A percentile compares a stretch with the other conserved stretches of the same genome.
phyloP scores from a whole-genome alignment of 129 eudicot genomes.

The Flaveria ramosissima region DNA sequence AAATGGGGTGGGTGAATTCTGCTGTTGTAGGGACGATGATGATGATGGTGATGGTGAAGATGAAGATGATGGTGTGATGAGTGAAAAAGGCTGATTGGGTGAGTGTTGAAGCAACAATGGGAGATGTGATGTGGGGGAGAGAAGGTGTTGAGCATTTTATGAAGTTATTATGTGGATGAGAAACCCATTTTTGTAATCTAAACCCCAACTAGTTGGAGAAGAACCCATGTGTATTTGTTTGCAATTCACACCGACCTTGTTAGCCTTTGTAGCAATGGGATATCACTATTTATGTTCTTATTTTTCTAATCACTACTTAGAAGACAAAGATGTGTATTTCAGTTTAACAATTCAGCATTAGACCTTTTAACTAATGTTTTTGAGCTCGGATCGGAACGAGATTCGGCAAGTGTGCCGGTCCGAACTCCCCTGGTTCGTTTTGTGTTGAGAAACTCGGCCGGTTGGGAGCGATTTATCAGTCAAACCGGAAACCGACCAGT shows the following conservation, averaged over 20 bases:
- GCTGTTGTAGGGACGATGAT: not conserved
- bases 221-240: not conserved
- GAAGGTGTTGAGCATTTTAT: slow-evolving; percentile 32
- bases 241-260: not conserved
- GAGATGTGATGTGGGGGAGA: slow-evolving; percentile 22
- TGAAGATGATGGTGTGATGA: slow-evolving; percentile 17
- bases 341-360: too few relatives aligned
- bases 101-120: slow-evolving; percentile 29
- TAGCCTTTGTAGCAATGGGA: too few relatives aligned
- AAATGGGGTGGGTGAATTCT: slow-evolving; percentile 12
- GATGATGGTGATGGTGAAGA: slow-evolving; percentile 7
- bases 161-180: slow-evolving; percentile 3
- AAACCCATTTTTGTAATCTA: slow-evolving; percentile 14
- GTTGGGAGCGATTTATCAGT: too few relatives aligned
- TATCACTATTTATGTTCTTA: too few relatives aligned
- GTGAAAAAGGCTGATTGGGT: slow-evolving; percentile 26
- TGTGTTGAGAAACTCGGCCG: too few relatives aligned
- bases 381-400: too few relatives aligned
- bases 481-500: too few relatives aligned
- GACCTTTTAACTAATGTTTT: too few relatives aligned
- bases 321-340: too few relatives aligned
- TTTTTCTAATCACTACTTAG: too few relatives aligned
- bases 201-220: slow-evolving; percentile 15
- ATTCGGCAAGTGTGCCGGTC: too few relatives aligned
- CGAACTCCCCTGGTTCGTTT: too few relatives aligned